Conservation (phyloP, 495 filamentous ascomycete species). For the Trichocladium antarcticum region DNA sequence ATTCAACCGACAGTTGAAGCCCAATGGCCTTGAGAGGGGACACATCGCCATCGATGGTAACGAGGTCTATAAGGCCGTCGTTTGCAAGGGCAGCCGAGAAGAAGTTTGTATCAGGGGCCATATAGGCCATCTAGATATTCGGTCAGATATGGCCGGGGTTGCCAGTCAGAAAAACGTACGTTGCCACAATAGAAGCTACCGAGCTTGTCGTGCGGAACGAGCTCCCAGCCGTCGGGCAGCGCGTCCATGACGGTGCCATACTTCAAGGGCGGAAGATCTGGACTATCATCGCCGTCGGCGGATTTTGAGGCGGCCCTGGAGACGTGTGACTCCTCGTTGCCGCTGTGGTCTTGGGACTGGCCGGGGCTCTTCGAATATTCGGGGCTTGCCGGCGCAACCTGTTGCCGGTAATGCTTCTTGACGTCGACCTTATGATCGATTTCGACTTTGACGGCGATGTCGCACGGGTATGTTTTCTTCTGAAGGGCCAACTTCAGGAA, state of each 20-base stretch:
- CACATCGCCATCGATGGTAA: slow-evolving; percentile 69
- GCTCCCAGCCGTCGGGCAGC: slow-evolving; percentile 63
- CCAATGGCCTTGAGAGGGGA: slow-evolving; percentile 48
- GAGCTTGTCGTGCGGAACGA: slow-evolving; percentile 59
- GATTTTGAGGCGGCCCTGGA: slow-evolving; percentile 3
- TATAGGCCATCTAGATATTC: slow-evolving; percentile 59
- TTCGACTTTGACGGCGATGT: slow-evolving; percentile 71
- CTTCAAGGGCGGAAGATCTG: slow-evolving; percentile 56
- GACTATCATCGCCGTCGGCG: slow-evolving; percentile 1
- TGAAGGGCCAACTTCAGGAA: slow-evolving; percentile 60
- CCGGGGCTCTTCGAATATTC: not conserved
- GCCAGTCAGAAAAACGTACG: slow-evolving; percentile 25
- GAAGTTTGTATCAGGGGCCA: slow-evolving; percentile 79
- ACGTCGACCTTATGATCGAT: slow-evolving; percentile 67
- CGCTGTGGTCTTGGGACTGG: slow-evolving; percentile 24
- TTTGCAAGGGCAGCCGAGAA: slow-evolving; percentile 76
- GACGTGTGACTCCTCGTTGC: slow-evolving; percentile 14
- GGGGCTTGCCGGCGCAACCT: not conserved
- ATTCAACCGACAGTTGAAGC: slow-evolving; percentile 59
- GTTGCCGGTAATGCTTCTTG: slow-evolving; percentile 52
- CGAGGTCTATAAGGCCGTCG: slow-evolving; percentile 77
- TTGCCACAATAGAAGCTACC: slow-evolving; percentile 94
- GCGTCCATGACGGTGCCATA: slow-evolving; percentile 71
- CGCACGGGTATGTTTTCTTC: slow-evolving; percentile 73
- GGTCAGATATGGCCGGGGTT: not conserved